Base-by-base conservation (phyloP, 306 rosid genomes). In the Sesbania bispinosa region DNA sequence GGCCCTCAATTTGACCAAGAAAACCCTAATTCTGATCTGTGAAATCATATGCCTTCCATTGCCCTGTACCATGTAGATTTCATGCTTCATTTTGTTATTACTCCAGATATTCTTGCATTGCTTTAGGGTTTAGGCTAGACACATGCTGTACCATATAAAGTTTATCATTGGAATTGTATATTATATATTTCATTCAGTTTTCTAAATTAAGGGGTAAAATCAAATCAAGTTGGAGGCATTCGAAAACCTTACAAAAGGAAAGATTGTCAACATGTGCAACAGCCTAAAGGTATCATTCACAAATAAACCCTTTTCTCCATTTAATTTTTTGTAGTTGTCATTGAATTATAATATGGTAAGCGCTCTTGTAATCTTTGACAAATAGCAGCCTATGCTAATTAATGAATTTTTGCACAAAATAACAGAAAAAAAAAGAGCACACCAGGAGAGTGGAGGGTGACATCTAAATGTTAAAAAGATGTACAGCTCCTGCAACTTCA, bases 11-110 rank as follows among this genome's bases (percentile, higher is more conserved):
- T 39, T 1, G 10, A 61, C 26, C 66, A 52, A 26, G 54, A 63
- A 26, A 53, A 4, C 10, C 54, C 7, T 10, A 20, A 43, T 58
- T 59, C 45, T 21, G 18, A 70, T 30, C 14, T 16, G 66, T 54
- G 27, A 55, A 43, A 71, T 58, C 47, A 4, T 29, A 30, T 58
- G 59, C 35, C 68, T 24, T 71, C 30, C 57, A 45, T 57, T 57
- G 3, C 18, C 8, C 29, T 43, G 33, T 33, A 58, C 45, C 67
- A 60, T 2, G 1, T 30, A 24, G 43, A 51, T 52, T 26, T 13
- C 62, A 23, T 29, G 26, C 67, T 52, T 64, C 24, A 52, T 51
- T 50, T 63, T 29, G 16, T 62, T 63, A 38, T 35, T 16, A 48
- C 52, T 23, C 14, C 24, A 45, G 20, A 30, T 27, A 42, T 29